These are phyloP conservation scores for Lactifluus subvellereus DNA, from an alignment of 768 basidiomycete species.

Conservation along the genomic window DNA sequence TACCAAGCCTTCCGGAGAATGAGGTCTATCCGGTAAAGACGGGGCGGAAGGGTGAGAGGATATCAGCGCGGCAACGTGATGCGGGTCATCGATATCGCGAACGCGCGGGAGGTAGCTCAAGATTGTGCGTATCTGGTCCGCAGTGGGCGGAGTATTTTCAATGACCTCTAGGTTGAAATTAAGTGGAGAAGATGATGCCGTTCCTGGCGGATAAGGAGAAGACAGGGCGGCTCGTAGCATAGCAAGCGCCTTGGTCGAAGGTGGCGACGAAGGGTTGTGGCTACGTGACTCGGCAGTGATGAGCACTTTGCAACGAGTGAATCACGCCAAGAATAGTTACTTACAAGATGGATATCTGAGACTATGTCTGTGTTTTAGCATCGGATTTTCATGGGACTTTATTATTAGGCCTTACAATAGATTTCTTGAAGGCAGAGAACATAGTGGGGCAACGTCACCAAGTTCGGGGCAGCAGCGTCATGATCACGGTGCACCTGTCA, in stretches of 20 bases:
- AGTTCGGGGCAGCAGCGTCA: too few relatives aligned
- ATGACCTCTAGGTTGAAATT: conserved; percentile 68
- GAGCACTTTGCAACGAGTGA: neutral
- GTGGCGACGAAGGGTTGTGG: conserved; percentile 59
- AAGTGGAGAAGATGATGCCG: conserved; percentile 45
- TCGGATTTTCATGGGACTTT: too few relatives aligned
- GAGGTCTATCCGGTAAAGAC: conserved; percentile 36
- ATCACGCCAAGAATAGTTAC: neutral
- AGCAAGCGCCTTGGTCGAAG: conserved; percentile 54
- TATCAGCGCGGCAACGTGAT: conserved; percentile 39
- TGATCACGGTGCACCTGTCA: too few relatives aligned
- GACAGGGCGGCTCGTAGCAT: conserved; percentile 56
- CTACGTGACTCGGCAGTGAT: conserved; percentile 32
- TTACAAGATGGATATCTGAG: conserved; percentile 24
- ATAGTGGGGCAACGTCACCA: neutral
- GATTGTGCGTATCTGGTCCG: conserved; percentile 65
- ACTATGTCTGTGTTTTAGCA: neutral
- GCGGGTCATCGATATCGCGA: conserved; percentile 26
- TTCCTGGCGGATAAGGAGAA: conserved; percentile 53
- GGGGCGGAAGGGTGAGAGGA: conserved; percentile 53
- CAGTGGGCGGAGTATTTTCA: conserved; percentile 54
- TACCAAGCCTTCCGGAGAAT: conserved; percentile 40
- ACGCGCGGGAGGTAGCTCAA: conserved; percentile 50
- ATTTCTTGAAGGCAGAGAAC: conserved; percentile 23
- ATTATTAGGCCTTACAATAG: conserved; percentile 11